These are phyloP conservation scores for Aspergillus sp. DNA, from an alignment of 2,329 filamentous ascomycete genomes.

Conservation along the genomic window DNA sequence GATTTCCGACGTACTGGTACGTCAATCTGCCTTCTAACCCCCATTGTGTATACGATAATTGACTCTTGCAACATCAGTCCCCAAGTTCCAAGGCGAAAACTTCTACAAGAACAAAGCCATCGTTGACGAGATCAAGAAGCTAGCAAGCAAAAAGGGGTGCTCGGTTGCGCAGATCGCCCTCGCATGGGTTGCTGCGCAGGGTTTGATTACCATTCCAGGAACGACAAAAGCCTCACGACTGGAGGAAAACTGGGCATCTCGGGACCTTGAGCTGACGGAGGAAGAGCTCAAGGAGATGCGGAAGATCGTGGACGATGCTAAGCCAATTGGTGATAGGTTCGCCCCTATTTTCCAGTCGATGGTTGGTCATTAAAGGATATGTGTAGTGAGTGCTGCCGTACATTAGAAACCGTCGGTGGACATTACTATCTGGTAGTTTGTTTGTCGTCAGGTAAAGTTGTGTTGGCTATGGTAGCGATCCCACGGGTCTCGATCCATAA, in stretches of 20 bases:
- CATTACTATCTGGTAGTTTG: no score
- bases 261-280: slow-evolving; percentile 31
- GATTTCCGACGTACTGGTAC: slow-evolving; percentile 39
- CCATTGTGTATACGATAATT: not conserved
- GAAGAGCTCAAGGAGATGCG: slow-evolving; percentile 39
- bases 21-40: slow-evolving; percentile 5
- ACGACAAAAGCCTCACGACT: slow-evolving; percentile 38
- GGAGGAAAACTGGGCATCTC: slow-evolving; percentile 38
- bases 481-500: no score
- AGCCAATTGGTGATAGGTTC: slow-evolving; percentile 36
- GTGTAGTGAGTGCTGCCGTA: no score
- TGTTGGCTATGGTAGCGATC: no score
- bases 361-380: slow-evolving; percentile 1
- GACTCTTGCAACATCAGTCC: slow-evolving; percentile 7
- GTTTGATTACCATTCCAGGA: slow-evolving; percentile 44
- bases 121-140: slow-evolving; percentile 38
- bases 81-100: slow-evolving; percentile 40
- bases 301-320: slow-evolving; percentile 31
- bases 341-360: not conserved
- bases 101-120: slow-evolving; percentile 42
- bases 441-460: no score
- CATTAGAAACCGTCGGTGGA: no score
- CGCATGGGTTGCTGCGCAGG: slow-evolving; percentile 38
- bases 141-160: slow-evolving; percentile 32
- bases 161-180: slow-evolving; percentile 33